Conservation (phyloP, 352 stramenopile genomes). For the Phytophthora europaea region DNA sequence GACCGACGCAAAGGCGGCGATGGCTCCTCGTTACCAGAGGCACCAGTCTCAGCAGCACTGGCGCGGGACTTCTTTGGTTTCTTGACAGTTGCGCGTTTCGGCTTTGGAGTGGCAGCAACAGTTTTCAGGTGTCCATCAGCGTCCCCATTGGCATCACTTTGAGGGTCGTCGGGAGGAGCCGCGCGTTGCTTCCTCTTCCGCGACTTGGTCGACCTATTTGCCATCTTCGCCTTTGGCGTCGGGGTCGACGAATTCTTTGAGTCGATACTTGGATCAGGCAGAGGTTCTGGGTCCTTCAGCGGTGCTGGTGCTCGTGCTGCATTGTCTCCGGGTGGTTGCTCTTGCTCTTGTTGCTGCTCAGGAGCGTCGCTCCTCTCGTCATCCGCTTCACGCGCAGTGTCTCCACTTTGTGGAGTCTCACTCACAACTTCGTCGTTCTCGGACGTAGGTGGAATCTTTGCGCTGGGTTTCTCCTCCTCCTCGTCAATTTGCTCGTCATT, state of each 20-base stretch:
- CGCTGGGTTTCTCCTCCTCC: neutral
- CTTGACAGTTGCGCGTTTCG: constrained; percentile 16
- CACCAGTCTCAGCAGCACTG: neutral
- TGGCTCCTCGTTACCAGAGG: neutral
- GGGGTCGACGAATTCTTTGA: neutral
- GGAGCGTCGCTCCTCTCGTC: neutral
- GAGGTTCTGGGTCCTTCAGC: neutral
- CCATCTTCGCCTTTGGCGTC: neutral
- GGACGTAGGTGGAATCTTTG: neutral
- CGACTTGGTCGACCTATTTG: neutral
- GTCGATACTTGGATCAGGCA: neutral
- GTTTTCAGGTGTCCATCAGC: neutral
- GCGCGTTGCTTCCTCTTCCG: constrained; percentile 14
- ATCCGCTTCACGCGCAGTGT: neutral
- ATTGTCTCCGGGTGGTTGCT: neutral
- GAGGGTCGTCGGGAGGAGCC: neutral
- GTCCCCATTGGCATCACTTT: neutral
- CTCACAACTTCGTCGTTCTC: neutral
- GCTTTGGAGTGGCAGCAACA: constrained; percentile 15
- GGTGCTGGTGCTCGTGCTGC: neutral
- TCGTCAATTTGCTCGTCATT: neutral
- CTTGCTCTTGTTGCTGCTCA: neutral
- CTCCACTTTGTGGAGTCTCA: constrained; percentile 1
- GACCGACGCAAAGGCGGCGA: constrained; percentile 24
- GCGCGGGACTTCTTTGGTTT: constrained; percentile 10